phyloP scores from a whole-genome alignment of 2,329 filamentous ascomycete species.

The Colletotrichum sp. region DNA sequence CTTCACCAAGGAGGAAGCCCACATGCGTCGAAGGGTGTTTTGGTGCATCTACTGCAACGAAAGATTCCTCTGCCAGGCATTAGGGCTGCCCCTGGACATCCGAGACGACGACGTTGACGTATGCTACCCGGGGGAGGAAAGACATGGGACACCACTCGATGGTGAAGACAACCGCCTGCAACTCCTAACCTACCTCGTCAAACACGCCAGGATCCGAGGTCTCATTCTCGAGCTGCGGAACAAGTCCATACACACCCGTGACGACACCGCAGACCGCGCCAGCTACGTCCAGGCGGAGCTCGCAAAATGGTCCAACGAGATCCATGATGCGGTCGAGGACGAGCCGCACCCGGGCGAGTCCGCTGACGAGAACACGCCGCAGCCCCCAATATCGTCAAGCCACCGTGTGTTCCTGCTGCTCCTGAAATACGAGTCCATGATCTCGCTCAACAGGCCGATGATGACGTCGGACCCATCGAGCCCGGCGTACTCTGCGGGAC shows the following conservation, averaged over 20 bases:
- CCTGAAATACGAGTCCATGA: slow-evolving; percentile 53
- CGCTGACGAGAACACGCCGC: slow-evolving; percentile 21
- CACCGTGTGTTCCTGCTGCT: slow-evolving; percentile 48
- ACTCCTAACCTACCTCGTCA: slow-evolving; percentile 44
- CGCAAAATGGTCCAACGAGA: slow-evolving; percentile 57
- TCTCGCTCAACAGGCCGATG: slow-evolving; percentile 55
- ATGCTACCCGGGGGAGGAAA: slow-evolving; percentile 55
- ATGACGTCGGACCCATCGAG: slow-evolving; percentile 48
- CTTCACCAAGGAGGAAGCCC: slow-evolving; percentile 50
- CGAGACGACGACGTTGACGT: slow-evolving; percentile 64
- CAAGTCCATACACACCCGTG: slow-evolving; percentile 51
- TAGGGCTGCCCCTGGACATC: slow-evolving; percentile 59
- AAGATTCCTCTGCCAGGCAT: slow-evolving; percentile 58
- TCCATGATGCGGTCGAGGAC: slow-evolving; percentile 51
- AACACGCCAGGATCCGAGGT: slow-evolving; percentile 53
- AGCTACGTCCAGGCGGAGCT: slow-evolving; percentile 53
- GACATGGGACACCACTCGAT: slow-evolving; percentile 34
- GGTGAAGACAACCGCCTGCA: slow-evolving; percentile 33
- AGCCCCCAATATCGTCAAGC: slow-evolving; percentile 16
- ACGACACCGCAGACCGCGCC: slow-evolving; percentile 45
- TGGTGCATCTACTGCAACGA: slow-evolving; percentile 63
- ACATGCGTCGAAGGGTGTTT: slow-evolving; percentile 57
- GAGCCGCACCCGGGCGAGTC: slow-evolving; percentile 26
- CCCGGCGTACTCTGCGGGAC: slow-evolving; percentile 48
- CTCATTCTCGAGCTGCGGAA: slow-evolving; percentile 58